Percentiles rank a stretch among this genome's conserved stretches.
phyloP scores from a whole-genome alignment of 2,329 filamentous ascomycete species.

The Pseudogymnoascus sp. region DNA sequence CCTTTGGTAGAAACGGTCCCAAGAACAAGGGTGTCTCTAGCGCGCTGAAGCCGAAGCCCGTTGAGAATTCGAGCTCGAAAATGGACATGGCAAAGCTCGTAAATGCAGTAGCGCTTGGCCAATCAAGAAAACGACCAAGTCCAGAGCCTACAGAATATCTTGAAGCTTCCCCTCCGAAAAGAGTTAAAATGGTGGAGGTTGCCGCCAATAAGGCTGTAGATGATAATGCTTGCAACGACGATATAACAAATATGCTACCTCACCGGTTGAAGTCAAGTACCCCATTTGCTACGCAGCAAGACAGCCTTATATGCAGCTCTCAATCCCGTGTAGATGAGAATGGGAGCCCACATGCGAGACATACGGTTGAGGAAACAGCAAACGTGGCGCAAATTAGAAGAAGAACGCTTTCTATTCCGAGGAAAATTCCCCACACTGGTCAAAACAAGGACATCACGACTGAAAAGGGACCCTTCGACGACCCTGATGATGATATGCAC shows the following conservation, averaged over 20 bases:
- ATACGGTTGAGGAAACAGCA: not conserved
- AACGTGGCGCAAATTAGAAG: not conserved
- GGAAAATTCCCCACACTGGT: constrained; percentile 12
- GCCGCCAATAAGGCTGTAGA: not conserved
- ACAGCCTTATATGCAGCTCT: not conserved
- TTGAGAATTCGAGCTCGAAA: not conserved
- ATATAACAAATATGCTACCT: not conserved
- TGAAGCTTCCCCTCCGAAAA: not conserved
- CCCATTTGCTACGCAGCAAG: constrained; percentile 14
- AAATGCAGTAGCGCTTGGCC: not conserved
- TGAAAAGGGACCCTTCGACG: not conserved
- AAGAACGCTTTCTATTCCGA: constrained; percentile 14
- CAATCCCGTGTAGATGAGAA: constrained; percentile 21
- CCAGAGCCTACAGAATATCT: not conserved
- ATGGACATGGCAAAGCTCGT: not conserved
- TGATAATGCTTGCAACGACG: not conserved
- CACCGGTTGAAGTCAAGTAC: constrained; percentile 12
- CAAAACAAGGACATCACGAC: not conserved
- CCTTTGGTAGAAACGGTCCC: constrained; percentile 17
- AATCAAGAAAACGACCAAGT: constrained; percentile 16
- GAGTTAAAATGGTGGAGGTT: not conserved
- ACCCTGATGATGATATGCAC: not conserved
- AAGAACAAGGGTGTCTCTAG: constrained; percentile 20
- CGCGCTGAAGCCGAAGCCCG: not conserved
- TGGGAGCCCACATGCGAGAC: constrained; percentile 22